These are phyloP conservation scores for Pseudogymnoascus sp. DNA, from an alignment of 2,329 filamentous ascomycete species.

Conservation along the genomic window DNA sequence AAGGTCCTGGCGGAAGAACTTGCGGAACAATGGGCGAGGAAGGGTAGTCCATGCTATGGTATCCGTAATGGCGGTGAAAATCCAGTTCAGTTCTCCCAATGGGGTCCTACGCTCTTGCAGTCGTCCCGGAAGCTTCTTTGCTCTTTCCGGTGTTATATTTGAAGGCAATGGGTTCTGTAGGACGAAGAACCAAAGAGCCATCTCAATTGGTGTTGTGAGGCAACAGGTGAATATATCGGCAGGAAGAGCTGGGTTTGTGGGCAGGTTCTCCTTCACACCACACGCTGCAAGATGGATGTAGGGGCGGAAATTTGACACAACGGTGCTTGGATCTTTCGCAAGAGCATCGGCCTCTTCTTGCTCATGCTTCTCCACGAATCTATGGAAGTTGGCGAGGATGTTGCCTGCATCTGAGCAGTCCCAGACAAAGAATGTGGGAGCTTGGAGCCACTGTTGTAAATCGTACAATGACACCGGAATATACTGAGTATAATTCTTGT, in stretches of 20 bases:
- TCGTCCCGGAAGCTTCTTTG: constrained; percentile 80
- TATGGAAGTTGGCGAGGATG: constrained; percentile 89
- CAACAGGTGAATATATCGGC: constrained; percentile 95
- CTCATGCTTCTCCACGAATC: constrained; percentile 91
- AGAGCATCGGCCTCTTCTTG: constrained; percentile 73
- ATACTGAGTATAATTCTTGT: constrained; percentile 97
- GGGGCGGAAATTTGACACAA: constrained; percentile 60
- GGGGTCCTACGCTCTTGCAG: constrained; percentile 90
- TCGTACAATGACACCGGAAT: constrained; percentile 95
- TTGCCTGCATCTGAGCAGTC: constrained; percentile 96
- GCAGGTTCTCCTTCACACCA: constrained; percentile 80
- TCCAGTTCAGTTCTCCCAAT: constrained; percentile 96
- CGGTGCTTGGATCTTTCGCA: constrained; percentile 71
- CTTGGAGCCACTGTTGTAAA: constrained; percentile 89
- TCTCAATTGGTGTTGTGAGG: constrained; percentile 92
- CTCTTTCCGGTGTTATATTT: constrained; percentile 67
- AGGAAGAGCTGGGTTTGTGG: constrained; percentile 86
- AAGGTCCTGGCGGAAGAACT: constrained; percentile 91
- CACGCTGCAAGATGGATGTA: constrained; percentile 91
- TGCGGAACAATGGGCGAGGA: constrained; percentile 83
- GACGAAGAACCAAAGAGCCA: constrained; percentile 93
- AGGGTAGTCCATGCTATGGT: constrained; percentile 98
- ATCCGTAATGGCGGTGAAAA: constrained; percentile 97
- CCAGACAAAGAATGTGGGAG: constrained; percentile 93
- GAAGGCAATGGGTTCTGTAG: constrained; percentile 65